Base-by-base conservation (phyloP, 2,329 filamentous ascomycete genomes). In the Daldinia sp. region DNA sequence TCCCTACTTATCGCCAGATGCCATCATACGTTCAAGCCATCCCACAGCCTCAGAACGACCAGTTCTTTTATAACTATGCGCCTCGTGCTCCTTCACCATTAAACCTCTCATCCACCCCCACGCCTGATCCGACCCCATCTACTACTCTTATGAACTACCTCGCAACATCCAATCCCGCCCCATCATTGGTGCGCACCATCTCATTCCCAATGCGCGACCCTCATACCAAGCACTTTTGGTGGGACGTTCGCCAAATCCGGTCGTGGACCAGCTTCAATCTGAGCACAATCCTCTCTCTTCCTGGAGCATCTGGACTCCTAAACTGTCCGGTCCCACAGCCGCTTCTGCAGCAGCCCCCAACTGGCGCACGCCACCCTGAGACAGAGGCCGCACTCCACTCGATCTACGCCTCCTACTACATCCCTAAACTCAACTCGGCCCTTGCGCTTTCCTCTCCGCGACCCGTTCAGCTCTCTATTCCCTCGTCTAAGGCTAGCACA, bases 191-290 rank as follows among this genome's bases (percentile, higher is more conserved):
- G 34, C 90, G 90, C 73, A 91, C 90, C 69, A 86, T 94, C 69
- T 91, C 90, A 62, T 89, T 90, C 74, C 88, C 79, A 67, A 81
- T 83, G 72, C 86, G 82, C 67, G 91, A 87, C 75, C 88, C 83
- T 72, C 85, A 83, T 77, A 90, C 85, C 71, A 92, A 90, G 76
- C 89, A 96, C 80, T 97, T 94, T 77, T 98, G 94, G 94, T 97
- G 93, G 91, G 94, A 98, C 73, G 85, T 96, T 61, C 91, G 94
- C 70, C 94, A 96, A 75, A 83, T 97, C 68, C 88, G 92, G 66
- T 85, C 88, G 64, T 97, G 94, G 94, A 85, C 85, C 52, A 85
- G 87, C 70, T 97, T 97, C 84, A 92, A 87, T 68, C 81, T 91
- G 9, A 77, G 83, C 55, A 87, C 89, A 59, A 89, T 97, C 74